phyloP scores from a whole-genome alignment of 2,329 filamentous ascomycete genomes.

The Uncinocarpus reesii region DNA sequence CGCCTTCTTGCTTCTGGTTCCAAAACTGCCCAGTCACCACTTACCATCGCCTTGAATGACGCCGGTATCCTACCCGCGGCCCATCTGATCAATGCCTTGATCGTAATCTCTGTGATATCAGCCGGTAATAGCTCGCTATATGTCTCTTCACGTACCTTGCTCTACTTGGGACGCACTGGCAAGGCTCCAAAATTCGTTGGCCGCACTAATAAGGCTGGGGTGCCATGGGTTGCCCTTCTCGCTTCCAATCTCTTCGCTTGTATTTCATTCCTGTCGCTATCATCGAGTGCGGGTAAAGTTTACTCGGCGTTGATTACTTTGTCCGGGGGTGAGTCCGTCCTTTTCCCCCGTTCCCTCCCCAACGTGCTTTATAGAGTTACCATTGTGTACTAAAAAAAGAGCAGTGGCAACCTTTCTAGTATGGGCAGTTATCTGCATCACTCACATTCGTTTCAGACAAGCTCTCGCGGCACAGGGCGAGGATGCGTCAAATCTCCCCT shows the following conservation, averaged over 20 bases:
- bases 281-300: too few species aligned
- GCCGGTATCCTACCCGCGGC: constrained; percentile 47
- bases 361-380: too few species aligned
- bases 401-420: too few species aligned
- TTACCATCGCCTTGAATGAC: constrained; percentile 53
- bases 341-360: background rate
- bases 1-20: constrained; percentile 36
- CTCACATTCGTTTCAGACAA: constrained; percentile 54
- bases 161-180: constrained; percentile 45
- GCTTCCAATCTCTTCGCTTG: constrained; percentile 45
- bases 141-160: constrained; percentile 48
- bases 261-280: too few species aligned
- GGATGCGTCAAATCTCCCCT: constrained; percentile 52
- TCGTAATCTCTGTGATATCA: constrained; percentile 49
- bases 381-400: too few species aligned
- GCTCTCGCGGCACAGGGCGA: constrained; percentile 50
- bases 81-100: constrained; percentile 52
- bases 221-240: constrained; percentile 48
- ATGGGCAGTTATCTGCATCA: constrained; percentile 53
- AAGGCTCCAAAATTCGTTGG: constrained; percentile 50
- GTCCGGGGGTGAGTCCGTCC: too few species aligned
- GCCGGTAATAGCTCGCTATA: constrained; percentile 52
- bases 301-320: too few species aligned
- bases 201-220: constrained; percentile 40
- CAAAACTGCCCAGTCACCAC: constrained; percentile 44